These are phyloP conservation scores for Fusarium sp. DNA, from an alignment of 2,329 filamentous ascomycete species.

Conservation along the genomic window DNA sequence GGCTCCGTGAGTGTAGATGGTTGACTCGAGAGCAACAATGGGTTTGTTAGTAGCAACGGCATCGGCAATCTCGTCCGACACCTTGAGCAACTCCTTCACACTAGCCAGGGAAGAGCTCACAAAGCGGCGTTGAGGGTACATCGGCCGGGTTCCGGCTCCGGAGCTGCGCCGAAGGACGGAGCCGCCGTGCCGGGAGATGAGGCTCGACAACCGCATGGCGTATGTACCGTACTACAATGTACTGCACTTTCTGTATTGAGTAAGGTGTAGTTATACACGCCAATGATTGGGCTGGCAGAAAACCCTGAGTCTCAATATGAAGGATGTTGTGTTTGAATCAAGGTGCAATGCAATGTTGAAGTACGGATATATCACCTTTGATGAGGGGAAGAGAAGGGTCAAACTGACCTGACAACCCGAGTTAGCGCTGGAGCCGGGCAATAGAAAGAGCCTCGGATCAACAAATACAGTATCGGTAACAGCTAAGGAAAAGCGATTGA, in stretches of 20 bases:
- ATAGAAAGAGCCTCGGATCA: constrained; percentile 20
- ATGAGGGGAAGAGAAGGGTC: constrained; percentile 17
- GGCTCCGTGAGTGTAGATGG: constrained; percentile 95
- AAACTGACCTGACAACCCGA: constrained; percentile 10
- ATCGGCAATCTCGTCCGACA: constrained; percentile 85
- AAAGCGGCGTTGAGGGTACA: constrained; percentile 31
- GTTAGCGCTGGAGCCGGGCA: constrained; percentile 3
- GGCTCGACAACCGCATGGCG: constrained; percentile 36
- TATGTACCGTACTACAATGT: neutral
- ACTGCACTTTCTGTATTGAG: neutral
- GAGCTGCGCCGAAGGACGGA: constrained; percentile 32
- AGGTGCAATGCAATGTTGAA: constrained; percentile 3
- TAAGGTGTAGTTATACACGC: neutral
- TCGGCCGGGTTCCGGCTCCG: constrained; percentile 28
- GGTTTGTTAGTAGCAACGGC: constrained; percentile 80
- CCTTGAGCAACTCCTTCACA: constrained; percentile 65
- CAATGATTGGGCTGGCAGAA: neutral
- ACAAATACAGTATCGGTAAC: neutral
- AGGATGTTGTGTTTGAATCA: constrained; percentile 1
- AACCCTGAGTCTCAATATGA: neutral
- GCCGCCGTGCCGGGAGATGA: constrained; percentile 32
- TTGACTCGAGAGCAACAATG: constrained; percentile 92
- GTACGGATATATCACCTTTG: constrained; percentile 14
- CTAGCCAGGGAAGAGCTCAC: constrained; percentile 41
- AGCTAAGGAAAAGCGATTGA: neutral